A percentile compares a stretch with the other conserved stretches of the same genome.
phyloP scores from a whole-genome alignment of 331 rosid genomes.

The Quercus phellos region DNA sequence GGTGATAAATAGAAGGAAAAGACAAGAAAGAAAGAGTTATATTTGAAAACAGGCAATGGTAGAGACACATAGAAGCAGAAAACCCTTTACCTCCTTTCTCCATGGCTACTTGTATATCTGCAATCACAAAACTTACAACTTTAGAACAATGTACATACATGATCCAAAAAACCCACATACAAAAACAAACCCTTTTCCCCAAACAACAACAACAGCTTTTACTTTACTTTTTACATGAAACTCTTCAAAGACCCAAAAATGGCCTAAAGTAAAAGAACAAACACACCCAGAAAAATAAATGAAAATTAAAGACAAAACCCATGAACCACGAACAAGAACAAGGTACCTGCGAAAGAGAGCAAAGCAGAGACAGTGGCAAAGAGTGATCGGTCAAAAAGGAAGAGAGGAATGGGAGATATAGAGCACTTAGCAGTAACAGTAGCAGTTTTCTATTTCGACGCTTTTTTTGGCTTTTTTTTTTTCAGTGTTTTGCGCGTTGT shows the following conservation, averaged over 20 bases:
- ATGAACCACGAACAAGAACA: neutral
- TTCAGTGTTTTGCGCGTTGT: neutral
- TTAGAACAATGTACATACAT: conserved; percentile 4
- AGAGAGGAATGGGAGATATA: neutral
- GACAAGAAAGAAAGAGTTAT: neutral
- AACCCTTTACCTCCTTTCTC: conserved; percentile 74
- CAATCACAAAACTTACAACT: conserved; percentile 11
- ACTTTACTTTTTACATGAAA: neutral
- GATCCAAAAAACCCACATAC: neutral
- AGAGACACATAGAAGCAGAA: conserved; percentile 12
- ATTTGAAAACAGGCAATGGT: too few species aligned
- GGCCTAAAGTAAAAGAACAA: neutral
- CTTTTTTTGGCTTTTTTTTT: neutral
- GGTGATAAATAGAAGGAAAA: neutral
- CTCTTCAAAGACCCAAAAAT: neutral
- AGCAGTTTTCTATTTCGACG: too few species aligned
- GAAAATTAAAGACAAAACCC: neutral
- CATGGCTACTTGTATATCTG: conserved; percentile 27
- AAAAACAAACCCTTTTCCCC: neutral
- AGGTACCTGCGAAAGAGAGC: neutral
- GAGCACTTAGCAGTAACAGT: too few species aligned
- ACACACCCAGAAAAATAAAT: neutral
- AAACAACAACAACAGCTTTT: neutral
- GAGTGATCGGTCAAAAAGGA: neutral
- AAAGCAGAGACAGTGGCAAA: neutral